A percentile compares a stretch with the other conserved stretches of the same genome.
phyloP scores from a whole-genome alignment of 768 basidiomycete species.

The Butyriboletus loyo region DNA sequence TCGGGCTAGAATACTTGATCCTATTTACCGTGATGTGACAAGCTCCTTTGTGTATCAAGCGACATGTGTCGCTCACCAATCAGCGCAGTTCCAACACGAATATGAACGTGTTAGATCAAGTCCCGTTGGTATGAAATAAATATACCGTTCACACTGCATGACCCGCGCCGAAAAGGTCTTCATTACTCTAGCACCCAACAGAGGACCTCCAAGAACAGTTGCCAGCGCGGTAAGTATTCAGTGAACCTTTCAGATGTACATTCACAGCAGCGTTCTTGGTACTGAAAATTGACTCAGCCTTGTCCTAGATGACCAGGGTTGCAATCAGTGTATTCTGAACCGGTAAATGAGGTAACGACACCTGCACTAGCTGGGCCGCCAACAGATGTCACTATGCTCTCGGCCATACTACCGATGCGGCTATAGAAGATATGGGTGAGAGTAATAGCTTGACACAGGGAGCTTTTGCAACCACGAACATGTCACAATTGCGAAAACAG shows the following conservation, averaged over 20 bases:
- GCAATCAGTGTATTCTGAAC: conserved; percentile 49
- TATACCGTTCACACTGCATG: neutral
- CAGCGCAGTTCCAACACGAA: neutral
- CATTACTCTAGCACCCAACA: conserved; percentile 35
- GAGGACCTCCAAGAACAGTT: conserved; percentile 29
- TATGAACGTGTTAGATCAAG: neutral
- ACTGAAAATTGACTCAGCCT: conserved; percentile 4
- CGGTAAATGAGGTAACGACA: conserved; percentile 49
- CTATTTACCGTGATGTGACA: neutral
- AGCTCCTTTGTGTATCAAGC: neutral
- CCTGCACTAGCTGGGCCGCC: conserved; percentile 50
- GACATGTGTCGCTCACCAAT: neutral
- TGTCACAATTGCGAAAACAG: conserved; percentile 18
- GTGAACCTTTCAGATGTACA: conserved; percentile 17
- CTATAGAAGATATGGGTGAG: conserved; percentile 30
- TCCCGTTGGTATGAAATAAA: neutral
- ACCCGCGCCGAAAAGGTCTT: neutral
- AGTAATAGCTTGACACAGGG: neutral
- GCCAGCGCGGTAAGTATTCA: conserved; percentile 29
- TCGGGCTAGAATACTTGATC: neutral
- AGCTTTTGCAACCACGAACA: conserved; percentile 20
- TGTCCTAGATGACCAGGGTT: neutral
- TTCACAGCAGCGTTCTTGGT: conserved; percentile 14
- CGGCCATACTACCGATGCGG: conserved; percentile 48
- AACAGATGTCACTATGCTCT: conserved; percentile 54